These are phyloP conservation scores for Talaromyces sp. DNA, from an alignment of 2,329 filamentous ascomycete genomes.

Conservation along the genomic window DNA sequence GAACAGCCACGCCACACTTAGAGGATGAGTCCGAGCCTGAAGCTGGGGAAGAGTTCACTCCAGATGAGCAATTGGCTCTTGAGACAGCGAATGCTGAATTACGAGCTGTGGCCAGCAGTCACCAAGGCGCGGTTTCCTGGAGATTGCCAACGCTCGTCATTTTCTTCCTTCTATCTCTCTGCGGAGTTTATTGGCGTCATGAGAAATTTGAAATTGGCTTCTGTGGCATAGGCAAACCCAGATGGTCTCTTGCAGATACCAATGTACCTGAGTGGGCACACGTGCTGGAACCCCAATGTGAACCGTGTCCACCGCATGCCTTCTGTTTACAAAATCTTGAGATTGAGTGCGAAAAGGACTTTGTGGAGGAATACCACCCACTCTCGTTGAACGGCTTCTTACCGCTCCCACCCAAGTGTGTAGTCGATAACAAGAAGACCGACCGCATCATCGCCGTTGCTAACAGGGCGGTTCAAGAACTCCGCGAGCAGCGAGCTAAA, in stretches of 20 bases:
- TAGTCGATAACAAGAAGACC: constrained; percentile 90
- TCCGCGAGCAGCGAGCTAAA: constrained; percentile 80
- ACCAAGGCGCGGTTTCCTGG: constrained; percentile 34
- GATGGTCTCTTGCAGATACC: constrained; percentile 58
- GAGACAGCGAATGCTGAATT: constrained; percentile 63
- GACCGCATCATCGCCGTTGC: constrained; percentile 83
- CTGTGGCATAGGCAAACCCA: constrained; percentile 75
- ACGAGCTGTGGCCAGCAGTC: constrained; percentile 54
- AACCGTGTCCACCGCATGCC: constrained; percentile 85
- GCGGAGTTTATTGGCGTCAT: constrained; percentile 82
- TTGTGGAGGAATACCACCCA: constrained; percentile 80
- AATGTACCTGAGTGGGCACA: constrained; percentile 72
- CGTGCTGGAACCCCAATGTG: constrained; percentile 74
- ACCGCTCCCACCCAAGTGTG: constrained; percentile 85
- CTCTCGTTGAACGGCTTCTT: constrained; percentile 76
- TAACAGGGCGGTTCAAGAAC: constrained; percentile 80
- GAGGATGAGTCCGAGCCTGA: constrained; percentile 44
- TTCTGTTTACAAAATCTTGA: constrained; percentile 78
- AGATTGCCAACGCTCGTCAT: constrained; percentile 64
- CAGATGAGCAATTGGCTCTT: constrained; percentile 67
- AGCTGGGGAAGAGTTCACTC: constrained; percentile 62
- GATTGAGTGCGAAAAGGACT: constrained; percentile 80
- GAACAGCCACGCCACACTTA: constrained; percentile 26
- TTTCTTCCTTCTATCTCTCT: constrained; percentile 66
- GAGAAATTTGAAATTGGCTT: constrained; percentile 97